phyloP scores from a whole-genome alignment of 2,329 filamentous ascomycete genomes.

The Hortaea sp. region DNA sequence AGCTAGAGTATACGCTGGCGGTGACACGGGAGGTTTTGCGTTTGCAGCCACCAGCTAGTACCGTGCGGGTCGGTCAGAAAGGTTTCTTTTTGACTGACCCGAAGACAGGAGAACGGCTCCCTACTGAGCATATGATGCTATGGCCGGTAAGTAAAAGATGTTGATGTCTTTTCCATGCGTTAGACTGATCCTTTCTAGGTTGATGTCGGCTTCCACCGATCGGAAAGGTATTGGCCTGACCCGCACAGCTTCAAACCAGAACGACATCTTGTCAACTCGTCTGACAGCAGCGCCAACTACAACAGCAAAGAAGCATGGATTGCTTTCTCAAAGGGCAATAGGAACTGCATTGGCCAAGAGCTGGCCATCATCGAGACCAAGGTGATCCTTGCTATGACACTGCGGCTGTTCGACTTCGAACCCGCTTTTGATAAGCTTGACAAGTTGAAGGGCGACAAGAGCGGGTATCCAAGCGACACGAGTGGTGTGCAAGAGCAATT shows the following conservation, averaged over 20 bases:
- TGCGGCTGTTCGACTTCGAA: constrained; percentile 42
- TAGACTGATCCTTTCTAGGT: background rate
- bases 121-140: constrained; percentile 36
- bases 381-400: constrained; percentile 40
- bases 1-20: constrained; percentile 42
- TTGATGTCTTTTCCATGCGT: too few species aligned
- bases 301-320: constrained; percentile 41
- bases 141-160: constrained; percentile 23
- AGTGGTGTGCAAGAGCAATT: constrained; percentile 20
- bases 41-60: constrained; percentile 41
- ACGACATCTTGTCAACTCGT: constrained; percentile 5
- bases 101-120: constrained; percentile 32
- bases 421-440: constrained; percentile 28
- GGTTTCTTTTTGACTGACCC: constrained; percentile 32
- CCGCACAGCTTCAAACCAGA: constrained; percentile 21
- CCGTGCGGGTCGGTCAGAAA: constrained; percentile 25
- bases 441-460: constrained; percentile 25
- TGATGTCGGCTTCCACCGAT: constrained; percentile 28
- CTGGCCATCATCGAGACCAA: constrained; percentile 45
- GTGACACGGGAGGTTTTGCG: constrained; percentile 46
- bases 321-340: constrained; percentile 44
- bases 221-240: constrained; percentile 30
- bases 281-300: constrained; percentile 23
- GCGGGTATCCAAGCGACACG: constrained; percentile 21
- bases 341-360: constrained; percentile 50